These are phyloP conservation scores for Diaporthe australafricana DNA, from an alignment of 2,329 filamentous ascomycete species.

Conservation along the genomic window DNA sequence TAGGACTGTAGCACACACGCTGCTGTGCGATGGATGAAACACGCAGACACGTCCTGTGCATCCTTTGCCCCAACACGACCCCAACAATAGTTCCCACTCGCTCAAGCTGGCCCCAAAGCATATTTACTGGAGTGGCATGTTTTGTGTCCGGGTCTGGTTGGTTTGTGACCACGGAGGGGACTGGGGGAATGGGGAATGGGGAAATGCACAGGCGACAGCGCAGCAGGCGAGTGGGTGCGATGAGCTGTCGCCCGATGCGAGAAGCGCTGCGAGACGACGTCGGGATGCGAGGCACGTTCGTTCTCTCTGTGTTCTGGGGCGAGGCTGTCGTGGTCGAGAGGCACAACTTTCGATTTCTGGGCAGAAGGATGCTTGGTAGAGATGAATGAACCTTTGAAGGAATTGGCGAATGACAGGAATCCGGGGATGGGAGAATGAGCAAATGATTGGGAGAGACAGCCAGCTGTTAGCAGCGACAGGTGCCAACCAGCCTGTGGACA, in stretches of 20 bases:
- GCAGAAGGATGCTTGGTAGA: background rate
- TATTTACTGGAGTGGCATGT: background rate
- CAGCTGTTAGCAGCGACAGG: slow-evolving; percentile 28
- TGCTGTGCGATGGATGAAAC: slow-evolving; percentile 27
- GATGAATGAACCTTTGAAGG: slow-evolving; percentile 23
- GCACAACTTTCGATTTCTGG: slow-evolving; percentile 5
- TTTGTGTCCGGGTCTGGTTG: slow-evolving; percentile 23
- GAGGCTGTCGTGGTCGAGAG: background rate
- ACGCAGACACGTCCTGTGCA: slow-evolving; percentile 28
- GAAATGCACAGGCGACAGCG: slow-evolving; percentile 7
- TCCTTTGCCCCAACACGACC: background rate
- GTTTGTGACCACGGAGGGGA: background rate
- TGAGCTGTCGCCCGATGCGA: slow-evolving; percentile 17
- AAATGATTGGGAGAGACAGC: slow-evolving; percentile 3
- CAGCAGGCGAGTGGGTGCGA: slow-evolving; percentile 19
- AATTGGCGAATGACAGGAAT: slow-evolving; percentile 34
- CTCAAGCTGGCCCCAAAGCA: background rate
- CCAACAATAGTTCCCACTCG: slow-evolving; percentile 1
- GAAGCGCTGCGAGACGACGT: background rate
- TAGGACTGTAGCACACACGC: slow-evolving; percentile 9
- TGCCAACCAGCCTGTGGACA: slow-evolving; percentile 5
- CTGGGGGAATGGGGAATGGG: slow-evolving; percentile 1
- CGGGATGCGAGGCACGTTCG: background rate
- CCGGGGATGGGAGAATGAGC: slow-evolving; percentile 9
- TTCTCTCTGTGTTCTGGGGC: background rate